Percentiles rank a stretch among this genome's conserved stretches.
Conservation (phyloP, 2,329 filamentous ascomycete species). For the Chaetomium olivaceum region DNA sequence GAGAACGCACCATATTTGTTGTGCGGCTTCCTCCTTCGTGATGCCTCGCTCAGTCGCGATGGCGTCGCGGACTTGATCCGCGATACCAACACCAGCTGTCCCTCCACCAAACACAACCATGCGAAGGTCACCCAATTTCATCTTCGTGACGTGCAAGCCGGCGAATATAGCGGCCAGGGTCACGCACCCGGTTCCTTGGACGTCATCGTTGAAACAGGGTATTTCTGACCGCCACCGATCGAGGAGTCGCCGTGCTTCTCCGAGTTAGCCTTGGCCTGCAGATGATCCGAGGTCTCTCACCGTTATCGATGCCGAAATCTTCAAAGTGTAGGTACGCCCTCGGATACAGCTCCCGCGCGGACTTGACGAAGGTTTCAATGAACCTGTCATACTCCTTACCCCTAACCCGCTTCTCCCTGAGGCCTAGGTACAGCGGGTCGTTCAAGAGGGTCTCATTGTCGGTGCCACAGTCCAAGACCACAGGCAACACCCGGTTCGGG, state of each 20-base stretch:
- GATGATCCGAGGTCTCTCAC: slow-evolving; percentile 36
- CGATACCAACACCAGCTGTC: slow-evolving; percentile 81
- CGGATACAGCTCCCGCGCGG: slow-evolving; percentile 69
- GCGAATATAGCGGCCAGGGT: slow-evolving; percentile 81
- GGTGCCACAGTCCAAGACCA: slow-evolving; percentile 84
- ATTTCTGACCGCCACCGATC: slow-evolving; percentile 73
- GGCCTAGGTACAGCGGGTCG: slow-evolving; percentile 77
- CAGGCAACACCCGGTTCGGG: slow-evolving; percentile 73
- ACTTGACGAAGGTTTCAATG: slow-evolving; percentile 70
- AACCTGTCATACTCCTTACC: slow-evolving; percentile 76
- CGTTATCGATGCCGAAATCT: slow-evolving; percentile 78
- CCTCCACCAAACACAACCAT: slow-evolving; percentile 79
- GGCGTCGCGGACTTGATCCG: slow-evolving; percentile 79
- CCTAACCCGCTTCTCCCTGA: slow-evolving; percentile 64
- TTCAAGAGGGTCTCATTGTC: slow-evolving; percentile 73
- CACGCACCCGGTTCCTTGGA: slow-evolving; percentile 86
- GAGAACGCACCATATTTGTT: slow-evolving; percentile 71
- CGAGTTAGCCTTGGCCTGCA: background rate
- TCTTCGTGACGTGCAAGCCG: slow-evolving; percentile 66
- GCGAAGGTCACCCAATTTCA: slow-evolving; percentile 67
- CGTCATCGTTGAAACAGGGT: slow-evolving; percentile 87
- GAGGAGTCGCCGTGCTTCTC: slow-evolving; percentile 66
- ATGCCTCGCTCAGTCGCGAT: slow-evolving; percentile 69
- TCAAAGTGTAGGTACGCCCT: slow-evolving; percentile 86
- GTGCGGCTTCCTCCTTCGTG: slow-evolving; percentile 70